These are phyloP conservation scores for Fusarium musae DNA, from an alignment of 2,329 filamentous ascomycete genomes.

Conservation along the genomic window DNA sequence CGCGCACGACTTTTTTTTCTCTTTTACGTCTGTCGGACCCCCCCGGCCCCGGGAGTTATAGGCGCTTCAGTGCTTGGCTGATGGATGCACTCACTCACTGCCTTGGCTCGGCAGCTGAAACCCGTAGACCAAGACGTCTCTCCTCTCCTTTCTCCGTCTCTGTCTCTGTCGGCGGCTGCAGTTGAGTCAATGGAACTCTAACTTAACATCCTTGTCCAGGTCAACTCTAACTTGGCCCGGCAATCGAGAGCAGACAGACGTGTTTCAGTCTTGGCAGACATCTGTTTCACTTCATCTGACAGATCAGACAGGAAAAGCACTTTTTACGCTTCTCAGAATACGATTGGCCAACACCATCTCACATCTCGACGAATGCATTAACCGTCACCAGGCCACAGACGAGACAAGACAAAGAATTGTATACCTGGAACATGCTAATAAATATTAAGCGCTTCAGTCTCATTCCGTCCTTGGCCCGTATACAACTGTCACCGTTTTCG, in stretches of 20 bases:
- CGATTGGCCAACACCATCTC: neutral
- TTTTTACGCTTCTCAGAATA: neutral
- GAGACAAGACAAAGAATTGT: neutral
- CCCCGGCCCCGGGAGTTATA: neutral
- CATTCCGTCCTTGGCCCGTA: conserved; percentile 31
- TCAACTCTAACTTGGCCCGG: neutral
- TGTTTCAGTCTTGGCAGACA: conserved; percentile 22
- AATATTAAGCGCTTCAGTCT: neutral
- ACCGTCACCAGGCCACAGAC: neutral
- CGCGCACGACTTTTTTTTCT: conserved; percentile 23
- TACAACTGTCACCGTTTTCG: conserved; percentile 41
- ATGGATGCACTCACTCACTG: conserved; percentile 20
- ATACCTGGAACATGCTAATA: neutral
- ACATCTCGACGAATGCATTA: neutral
- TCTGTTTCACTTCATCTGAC: conserved; percentile 3
- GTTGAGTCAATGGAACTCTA: neutral
- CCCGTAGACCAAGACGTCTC: conserved; percentile 5
- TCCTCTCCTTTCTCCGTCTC: neutral
- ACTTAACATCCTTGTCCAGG: neutral
- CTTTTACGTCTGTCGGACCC: neutral
- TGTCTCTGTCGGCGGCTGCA: neutral
- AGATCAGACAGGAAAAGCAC: neutral
- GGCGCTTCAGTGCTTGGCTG: neutral
- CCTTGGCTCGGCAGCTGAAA: conserved; percentile 40
- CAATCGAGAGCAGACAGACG: neutral